Evolutionary conservation across 2,329 filamentous ascomycete genomes (phyloP).

Genomic region (Pestalotiopsis sp.): DNA sequence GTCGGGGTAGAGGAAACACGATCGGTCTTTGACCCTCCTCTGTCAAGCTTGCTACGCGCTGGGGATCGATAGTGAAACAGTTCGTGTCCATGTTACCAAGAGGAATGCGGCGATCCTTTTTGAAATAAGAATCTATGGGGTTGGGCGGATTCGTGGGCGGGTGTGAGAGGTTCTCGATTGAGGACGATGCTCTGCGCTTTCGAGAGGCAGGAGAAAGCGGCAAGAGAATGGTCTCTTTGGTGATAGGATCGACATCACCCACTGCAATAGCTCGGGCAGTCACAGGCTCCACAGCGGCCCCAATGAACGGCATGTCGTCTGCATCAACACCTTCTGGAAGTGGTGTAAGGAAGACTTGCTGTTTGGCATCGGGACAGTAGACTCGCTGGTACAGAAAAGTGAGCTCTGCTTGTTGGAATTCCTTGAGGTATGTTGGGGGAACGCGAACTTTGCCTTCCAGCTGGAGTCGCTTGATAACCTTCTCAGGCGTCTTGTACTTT

Average conservation of each 20-base stretch:
- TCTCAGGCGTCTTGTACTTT: conserved; percentile 87
- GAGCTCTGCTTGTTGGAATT: conserved; percentile 84
- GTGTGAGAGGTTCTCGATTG: conserved; percentile 11
- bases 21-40: conserved; percentile 54
- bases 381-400: conserved; percentile 96
- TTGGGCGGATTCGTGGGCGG: conserved; percentile 40
- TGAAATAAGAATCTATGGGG: conserved; percentile 60
- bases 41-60: conserved; percentile 51
- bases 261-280: conserved; percentile 74
- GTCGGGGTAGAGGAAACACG: conserved; percentile 61
- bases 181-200: conserved; percentile 37
- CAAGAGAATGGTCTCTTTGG: conserved; percentile 67
- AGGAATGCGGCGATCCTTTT: conserved; percentile 52
- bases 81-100: conserved; percentile 67
- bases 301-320: conserved; percentile 80
- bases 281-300: conserved; percentile 68
- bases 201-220: conserved; percentile 40
- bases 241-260: conserved; percentile 88
- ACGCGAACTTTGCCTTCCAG: conserved; percentile 87
- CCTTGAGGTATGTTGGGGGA: conserved; percentile 77
- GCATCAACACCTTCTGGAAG: conserved; percentile 65
- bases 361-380: conserved; percentile 75
- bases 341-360: conserved; percentile 76
- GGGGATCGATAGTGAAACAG: conserved; percentile 57
- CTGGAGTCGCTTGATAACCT: conserved; percentile 78